Evolutionary conservation across 441 rosid species (phyloP).

Genomic region (Bocquillonia castaneifolia): DNA sequence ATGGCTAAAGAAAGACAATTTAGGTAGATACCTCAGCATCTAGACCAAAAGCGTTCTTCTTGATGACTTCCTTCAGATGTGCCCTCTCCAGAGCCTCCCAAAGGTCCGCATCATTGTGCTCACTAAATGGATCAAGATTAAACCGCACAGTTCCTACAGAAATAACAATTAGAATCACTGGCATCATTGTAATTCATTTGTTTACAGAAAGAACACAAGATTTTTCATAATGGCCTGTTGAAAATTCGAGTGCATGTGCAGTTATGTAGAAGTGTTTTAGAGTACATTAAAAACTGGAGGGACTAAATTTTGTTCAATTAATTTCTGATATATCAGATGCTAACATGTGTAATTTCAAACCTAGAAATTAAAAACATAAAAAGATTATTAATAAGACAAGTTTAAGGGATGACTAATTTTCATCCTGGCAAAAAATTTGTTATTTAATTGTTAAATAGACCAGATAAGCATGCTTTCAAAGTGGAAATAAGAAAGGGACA

Average conservation of each 20-base stretch:
- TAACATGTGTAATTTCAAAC: not conserved
- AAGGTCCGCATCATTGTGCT: conserved; percentile 83
- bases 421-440: too few relatives aligned
- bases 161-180: conserved; percentile 16
- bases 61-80: conserved; percentile 79
- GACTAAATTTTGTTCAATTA: not conserved
- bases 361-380: not conserved
- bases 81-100: conserved; percentile 98
- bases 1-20: not conserved
- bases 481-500: not conserved
- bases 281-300: not conserved
- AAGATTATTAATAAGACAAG: not conserved
- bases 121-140: conserved; percentile 89
- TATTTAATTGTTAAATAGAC: not conserved
- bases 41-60: conserved; percentile 62
- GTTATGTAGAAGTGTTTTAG: not conserved
- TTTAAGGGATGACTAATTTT: too few relatives aligned
- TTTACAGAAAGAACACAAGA: not conserved
- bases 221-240: not conserved
- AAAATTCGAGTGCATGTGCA: not conserved
- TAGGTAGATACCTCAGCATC: conserved; percentile 61
- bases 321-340: not conserved
- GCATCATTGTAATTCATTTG: not conserved
- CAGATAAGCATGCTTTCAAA: not conserved
- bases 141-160: conserved; percentile 77